Conservation (phyloP, 306 rosid genomes). For the Senna tora region DNA sequence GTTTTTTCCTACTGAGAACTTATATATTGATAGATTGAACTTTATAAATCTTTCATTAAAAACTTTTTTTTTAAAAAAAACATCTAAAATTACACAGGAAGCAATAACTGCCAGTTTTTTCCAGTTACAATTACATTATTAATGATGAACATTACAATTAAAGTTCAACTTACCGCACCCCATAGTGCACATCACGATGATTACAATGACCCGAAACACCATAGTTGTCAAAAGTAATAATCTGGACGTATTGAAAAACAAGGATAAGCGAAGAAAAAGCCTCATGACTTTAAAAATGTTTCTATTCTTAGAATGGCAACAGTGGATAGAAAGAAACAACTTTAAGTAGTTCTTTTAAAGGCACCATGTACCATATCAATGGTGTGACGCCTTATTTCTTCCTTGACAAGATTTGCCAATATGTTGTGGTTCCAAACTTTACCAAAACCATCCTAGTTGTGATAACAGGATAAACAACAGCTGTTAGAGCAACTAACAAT, state of each 20-base stretch:
- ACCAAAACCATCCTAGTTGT: slow-evolving; percentile 86
- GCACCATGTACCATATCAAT: slow-evolving; percentile 64
- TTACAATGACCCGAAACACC: slow-evolving; percentile 97
- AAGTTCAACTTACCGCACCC: slow-evolving; percentile 63
- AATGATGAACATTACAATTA: slow-evolving; percentile 31
- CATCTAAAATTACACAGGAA: slow-evolving; percentile 7
- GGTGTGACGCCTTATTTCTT: slow-evolving; percentile 49
- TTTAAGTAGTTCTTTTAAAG: not conserved
- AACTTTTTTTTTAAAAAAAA: not conserved
- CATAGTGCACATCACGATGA: slow-evolving; percentile 78
- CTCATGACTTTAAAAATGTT: slow-evolving; percentile 16
- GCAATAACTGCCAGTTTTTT: slow-evolving; percentile 11
- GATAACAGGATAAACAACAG: slow-evolving; percentile 34
- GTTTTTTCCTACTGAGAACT: not conserved
- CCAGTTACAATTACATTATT: slow-evolving; percentile 1
- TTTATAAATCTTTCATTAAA: slow-evolving; percentile 11
- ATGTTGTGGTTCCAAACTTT: slow-evolving; percentile 71
- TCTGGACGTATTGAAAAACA: slow-evolving; percentile 47
- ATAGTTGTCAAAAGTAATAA: slow-evolving; percentile 77
- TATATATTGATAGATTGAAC: slow-evolving; percentile 17
- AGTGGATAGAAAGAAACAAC: not conserved
- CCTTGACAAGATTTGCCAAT: slow-evolving; percentile 61
- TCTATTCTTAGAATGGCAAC: not conserved
- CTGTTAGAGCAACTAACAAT: slow-evolving; percentile 31
- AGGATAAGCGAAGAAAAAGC: slow-evolving; percentile 27